Conservation (phyloP, 2,329 filamentous ascomycete genomes). For the Basipetospora chlamydospora region DNA sequence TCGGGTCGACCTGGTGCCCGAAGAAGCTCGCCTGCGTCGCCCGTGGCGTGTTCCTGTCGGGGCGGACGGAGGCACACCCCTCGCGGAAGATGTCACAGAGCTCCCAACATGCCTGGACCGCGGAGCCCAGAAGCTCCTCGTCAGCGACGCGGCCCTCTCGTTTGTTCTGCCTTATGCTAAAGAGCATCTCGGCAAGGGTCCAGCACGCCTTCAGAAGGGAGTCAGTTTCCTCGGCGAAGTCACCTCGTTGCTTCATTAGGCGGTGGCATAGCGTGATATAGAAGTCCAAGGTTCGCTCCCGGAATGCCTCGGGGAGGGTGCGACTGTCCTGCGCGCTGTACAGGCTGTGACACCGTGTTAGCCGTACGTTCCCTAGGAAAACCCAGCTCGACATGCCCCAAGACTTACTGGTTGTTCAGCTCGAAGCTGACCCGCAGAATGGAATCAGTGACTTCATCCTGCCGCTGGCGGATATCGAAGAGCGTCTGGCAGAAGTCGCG, state of each 20-base stretch:
- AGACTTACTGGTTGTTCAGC: constrained; percentile 71
- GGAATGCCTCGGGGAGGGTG: constrained; percentile 70
- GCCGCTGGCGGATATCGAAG: constrained; percentile 69
- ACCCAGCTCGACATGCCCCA: too few species aligned
- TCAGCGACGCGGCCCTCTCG: constrained; percentile 59
- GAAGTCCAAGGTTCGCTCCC: constrained; percentile 82
- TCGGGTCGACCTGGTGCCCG: constrained; percentile 31
- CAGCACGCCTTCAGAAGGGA: constrained; percentile 75
- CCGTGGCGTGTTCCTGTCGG: constrained; percentile 72
- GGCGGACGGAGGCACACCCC: constrained; percentile 78
- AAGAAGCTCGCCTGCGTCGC: constrained; percentile 67
- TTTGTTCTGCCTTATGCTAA: constrained; percentile 72
- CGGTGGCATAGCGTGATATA: constrained; percentile 89
- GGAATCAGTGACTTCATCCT: constrained; percentile 70
- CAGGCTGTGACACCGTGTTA: constrained; percentile 29
- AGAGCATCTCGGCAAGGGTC: constrained; percentile 84
- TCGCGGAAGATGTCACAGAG: constrained; percentile 85
- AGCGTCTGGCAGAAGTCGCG: constrained; percentile 84
- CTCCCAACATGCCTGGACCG: constrained; percentile 89
- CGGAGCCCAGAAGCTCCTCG: constrained; percentile 72
- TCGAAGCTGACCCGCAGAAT: constrained; percentile 87
- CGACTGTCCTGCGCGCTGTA: constrained; percentile 79
- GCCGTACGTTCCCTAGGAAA: too few species aligned
- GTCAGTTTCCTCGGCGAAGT: constrained; percentile 68
- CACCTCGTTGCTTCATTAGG: constrained; percentile 84